phyloP scores from a whole-genome alignment of 768 basidiomycete species.

The Macrolepiota fuliginosa region DNA sequence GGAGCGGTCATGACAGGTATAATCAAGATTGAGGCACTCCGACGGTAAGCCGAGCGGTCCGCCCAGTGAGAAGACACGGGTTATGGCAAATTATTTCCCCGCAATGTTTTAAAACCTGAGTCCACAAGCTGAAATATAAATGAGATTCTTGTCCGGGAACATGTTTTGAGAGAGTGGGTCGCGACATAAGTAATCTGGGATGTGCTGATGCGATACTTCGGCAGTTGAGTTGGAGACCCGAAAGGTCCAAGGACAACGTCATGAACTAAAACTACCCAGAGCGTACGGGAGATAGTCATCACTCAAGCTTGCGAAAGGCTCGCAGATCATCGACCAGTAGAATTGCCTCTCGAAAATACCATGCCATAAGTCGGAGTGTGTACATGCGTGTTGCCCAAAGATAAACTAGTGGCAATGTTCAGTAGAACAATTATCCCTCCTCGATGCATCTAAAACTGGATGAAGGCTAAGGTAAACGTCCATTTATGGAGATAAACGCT shows the following conservation, averaged over 20 bases:
- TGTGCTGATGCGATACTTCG: neutral
- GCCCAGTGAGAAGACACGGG: too few relatives aligned
- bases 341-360: neutral
- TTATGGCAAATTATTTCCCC: too few relatives aligned
- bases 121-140: too few relatives aligned
- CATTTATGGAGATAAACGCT: neutral
- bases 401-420: conserved; percentile 4
- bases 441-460: neutral
- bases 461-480: too few relatives aligned
- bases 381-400: conserved; percentile 5
- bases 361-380: neutral
- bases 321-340: too few relatives aligned
- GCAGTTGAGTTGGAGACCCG: neutral
- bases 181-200: too few relatives aligned
- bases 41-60: too few relatives aligned
- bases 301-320: neutral
- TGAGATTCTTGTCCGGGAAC: too few relatives aligned
- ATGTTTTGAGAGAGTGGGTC: too few relatives aligned
- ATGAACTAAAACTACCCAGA: neutral
- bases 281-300: neutral
- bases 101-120: too few relatives aligned
- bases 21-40: too few relatives aligned
- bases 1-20: too few relatives aligned
- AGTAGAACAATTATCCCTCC: neutral
- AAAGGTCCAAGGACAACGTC: neutral